Evolutionary conservation across 306 rosid species (phyloP), one percentile per base, ranked within the genome.

Genomic region (Trifolium fragiferum): DNA sequence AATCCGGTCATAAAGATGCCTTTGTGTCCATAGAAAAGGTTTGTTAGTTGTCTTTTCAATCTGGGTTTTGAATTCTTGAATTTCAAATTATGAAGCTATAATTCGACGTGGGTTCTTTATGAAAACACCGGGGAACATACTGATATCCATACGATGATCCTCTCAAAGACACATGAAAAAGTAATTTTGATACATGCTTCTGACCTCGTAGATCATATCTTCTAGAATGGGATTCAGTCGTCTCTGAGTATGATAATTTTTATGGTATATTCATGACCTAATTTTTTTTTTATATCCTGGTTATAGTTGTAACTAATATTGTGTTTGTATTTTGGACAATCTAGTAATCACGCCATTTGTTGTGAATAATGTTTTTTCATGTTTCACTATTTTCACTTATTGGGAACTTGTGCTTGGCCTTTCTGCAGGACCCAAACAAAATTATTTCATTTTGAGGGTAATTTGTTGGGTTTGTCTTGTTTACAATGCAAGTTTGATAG

Each of bases 11-110:
- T 66, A 19, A 55, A 30, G 83, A 73, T 68, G 81, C 63, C 73
- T 74, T 79, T 50, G 75, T 19, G 33, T 81, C 80, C 37, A 70
- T 76, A 59, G 84, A 84, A 68, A 90, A 87, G 95, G 97, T 91
- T 80, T 23, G 77, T 59, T 41, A 60, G 75, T 64, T 41, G 62
- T 70, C 18, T 32, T 69, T 37, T 25, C 62, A 66, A 32, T n/a
- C n/a, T 67, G 54, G 68, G 35, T 73, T 77, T 27, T 66, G 47
- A 60, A 49, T 53, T 73, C 49, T 25, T 51, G 14, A 40, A 10
- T 58, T 25, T 81, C 15, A 7, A 76, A 68, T 58, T 47, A 19
- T 57, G 67, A 43, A 57, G 83, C 61, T 15, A 27, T 14, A 40
- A 5, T 58, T 65, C 21, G 38, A 66, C 11, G 55, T 70, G 78